Base-by-base conservation (phyloP, 148 eudicot species). In the Bassia scoparia region DNA sequence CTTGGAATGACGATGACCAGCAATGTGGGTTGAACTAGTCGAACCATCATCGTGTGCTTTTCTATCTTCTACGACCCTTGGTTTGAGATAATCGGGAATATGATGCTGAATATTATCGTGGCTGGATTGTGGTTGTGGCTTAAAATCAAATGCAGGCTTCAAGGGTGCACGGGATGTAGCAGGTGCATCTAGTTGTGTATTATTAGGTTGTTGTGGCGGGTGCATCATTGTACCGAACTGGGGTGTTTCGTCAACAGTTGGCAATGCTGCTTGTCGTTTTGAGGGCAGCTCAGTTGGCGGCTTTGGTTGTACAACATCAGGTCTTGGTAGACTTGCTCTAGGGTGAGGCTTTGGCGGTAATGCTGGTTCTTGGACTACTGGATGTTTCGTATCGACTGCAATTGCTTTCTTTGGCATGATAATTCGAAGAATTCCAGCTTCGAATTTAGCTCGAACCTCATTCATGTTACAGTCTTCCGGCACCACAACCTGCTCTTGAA, bases 391-490 rank as follows among this genome's bases (percentile, higher is more conserved):
- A 23, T 15, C 55, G n/a, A 52, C 3, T 24, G n/a, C 21, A 37
- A 7, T 46, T 1, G 12, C 44, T 31, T 67, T 77, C 55, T 81
- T 80, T 5, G 97, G 97, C 74, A 89, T 78, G 33, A 76, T 85
- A 41, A 92, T 76, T 41, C 69, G 75, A 2, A 92, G 80, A 56
- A 72, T 67, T 56, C 88, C 96, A 9, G 69, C 79, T 23, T 84
- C 92, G 37, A 82, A 88, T 43, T 77, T 89, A n/a, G 96, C 96
- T 23, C 83, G 89, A 34, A 83, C 74, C 9, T 77, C 82, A 54
- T 31, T 63, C 46, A 85, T 67, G n/a, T 74, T 82, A 27, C 88
- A 84, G 17, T 84, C 76, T 48, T 83, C 72, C 0, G 92, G 97
- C 18, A 84, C 79, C 4, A 24, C 62, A 59, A 76, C 81, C 23